Conservation (phyloP, 345 rosid genomes). For the Citrus glauca region DNA sequence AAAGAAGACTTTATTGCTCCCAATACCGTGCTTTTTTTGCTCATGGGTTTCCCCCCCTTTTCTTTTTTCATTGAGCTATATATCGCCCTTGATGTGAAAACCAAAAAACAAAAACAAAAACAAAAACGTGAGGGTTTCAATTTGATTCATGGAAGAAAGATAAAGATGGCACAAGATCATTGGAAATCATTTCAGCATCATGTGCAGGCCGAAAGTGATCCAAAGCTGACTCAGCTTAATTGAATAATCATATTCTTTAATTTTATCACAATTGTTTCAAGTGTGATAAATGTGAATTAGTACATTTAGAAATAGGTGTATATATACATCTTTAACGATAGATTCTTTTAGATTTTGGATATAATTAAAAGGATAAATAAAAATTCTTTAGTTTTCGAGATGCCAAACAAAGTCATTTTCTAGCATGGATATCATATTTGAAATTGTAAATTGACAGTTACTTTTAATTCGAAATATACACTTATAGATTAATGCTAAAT, state of each 20-base stretch:
- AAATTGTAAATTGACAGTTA: too few relatives aligned
- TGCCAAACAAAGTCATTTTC: too few relatives aligned
- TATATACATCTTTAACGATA: not conserved
- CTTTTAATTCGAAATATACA: too few relatives aligned
- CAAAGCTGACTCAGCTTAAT: not conserved
- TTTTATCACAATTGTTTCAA: not conserved
- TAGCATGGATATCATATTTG: too few relatives aligned
- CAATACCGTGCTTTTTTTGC: not conserved
- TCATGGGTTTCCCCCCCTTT: too few relatives aligned
- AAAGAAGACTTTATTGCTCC: not conserved
- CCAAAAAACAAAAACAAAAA: not conserved
- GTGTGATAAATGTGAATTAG: not conserved
- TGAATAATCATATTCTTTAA: not conserved
- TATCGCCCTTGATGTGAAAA: too few relatives aligned
- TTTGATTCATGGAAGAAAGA: too few relatives aligned
- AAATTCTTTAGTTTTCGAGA: too few relatives aligned
- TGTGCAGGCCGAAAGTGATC: not conserved
- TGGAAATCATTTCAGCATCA: not conserved
- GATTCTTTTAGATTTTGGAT: not conserved
- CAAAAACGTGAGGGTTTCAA: not conserved
- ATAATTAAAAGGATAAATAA: not conserved
- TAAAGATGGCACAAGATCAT: not conserved
- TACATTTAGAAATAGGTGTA: not conserved
- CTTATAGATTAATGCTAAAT: too few relatives aligned
- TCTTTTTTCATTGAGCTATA: too few relatives aligned